A percentile compares a stretch with the other conserved stretches of the same genome.
Evolutionary conservation across 163 green algal species (phyloP).

Genomic region (Prototheca cutis): DNA sequence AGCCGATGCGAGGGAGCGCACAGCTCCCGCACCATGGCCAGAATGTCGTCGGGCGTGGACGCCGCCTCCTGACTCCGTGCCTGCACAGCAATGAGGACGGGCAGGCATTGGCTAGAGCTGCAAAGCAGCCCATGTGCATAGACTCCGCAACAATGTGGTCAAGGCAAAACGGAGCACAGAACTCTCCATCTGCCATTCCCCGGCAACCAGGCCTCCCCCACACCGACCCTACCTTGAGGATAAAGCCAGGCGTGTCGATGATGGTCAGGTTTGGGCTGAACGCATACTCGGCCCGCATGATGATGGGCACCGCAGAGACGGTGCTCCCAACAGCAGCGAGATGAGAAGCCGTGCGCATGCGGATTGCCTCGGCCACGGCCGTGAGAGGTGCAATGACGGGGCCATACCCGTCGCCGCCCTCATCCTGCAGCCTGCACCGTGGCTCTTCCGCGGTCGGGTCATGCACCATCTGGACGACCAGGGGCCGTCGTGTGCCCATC

Average conservation of each 20-base stretch:
- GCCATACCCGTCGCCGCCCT: slow-evolving; percentile 79
- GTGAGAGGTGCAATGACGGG: slow-evolving; percentile 64
- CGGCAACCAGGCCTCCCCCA: too few relatives aligned
- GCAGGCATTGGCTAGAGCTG: too few relatives aligned
- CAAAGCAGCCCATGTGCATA: too few relatives aligned
- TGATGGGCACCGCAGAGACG: slow-evolving; percentile 81
- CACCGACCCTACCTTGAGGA: slow-evolving; percentile 69
- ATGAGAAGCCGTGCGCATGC: slow-evolving; percentile 69
- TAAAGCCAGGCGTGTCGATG: slow-evolving; percentile 92
- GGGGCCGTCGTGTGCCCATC: slow-evolving; percentile 83
- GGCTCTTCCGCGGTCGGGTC: slow-evolving; percentile 64
- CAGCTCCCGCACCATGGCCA: slow-evolving; percentile 85
- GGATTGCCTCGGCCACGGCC: slow-evolving; percentile 69
- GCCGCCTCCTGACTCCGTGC: slow-evolving; percentile 71
- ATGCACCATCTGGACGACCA: slow-evolving; percentile 89
- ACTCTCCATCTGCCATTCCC: too few relatives aligned
- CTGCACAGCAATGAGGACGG: too few relatives aligned
- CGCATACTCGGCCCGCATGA: slow-evolving; percentile 85
- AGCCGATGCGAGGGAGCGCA: slow-evolving; percentile 68
- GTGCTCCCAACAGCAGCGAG: slow-evolving; percentile 56
- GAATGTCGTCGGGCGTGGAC: slow-evolving; percentile 81
- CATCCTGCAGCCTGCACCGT: slow-evolving; percentile 75
- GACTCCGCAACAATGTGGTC: too few relatives aligned
- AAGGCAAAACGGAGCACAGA: too few relatives aligned
- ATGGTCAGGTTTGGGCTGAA: slow-evolving; percentile 93